These are phyloP conservation scores for Rugonectria rugulosa DNA, from an alignment of 2,329 filamentous ascomycete species.

Conservation along the genomic window DNA sequence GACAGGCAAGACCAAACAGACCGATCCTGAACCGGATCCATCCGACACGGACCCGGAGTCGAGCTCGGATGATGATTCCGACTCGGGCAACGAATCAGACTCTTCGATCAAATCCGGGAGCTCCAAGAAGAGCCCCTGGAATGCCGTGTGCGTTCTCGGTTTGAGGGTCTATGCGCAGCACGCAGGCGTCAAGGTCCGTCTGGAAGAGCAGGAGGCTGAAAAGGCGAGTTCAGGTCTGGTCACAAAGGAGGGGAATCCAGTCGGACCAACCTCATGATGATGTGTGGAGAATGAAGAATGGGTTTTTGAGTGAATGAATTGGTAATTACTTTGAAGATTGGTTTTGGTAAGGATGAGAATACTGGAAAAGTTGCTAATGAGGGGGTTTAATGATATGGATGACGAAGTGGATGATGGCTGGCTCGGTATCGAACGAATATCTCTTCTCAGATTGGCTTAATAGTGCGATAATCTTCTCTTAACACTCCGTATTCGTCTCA, in stretches of 20 bases:
- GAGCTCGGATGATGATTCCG: conserved; percentile 28
- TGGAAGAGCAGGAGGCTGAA: conserved; percentile 43
- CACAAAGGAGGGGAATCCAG: conserved; percentile 20
- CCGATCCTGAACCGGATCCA: conserved; percentile 21
- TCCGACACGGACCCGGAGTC: conserved; percentile 33
- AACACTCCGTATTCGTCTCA: neutral
- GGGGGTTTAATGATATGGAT: neutral
- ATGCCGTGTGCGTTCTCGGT: conserved; percentile 51
- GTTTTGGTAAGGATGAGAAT: neutral
- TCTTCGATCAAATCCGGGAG: conserved; percentile 15
- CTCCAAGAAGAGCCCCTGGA: conserved; percentile 44
- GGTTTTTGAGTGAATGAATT: neutral
- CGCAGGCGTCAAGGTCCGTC: conserved; percentile 42
- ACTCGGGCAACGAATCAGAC: conserved; percentile 38
- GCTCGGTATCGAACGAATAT: neutral
- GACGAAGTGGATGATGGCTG: neutral
- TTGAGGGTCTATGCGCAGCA: conserved; percentile 50
- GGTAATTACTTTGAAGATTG: neutral
- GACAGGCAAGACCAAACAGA: conserved; percentile 2
- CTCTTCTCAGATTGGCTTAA: conserved; percentile 4
- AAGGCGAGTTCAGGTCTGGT: conserved; percentile 34
- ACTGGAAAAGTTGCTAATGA: neutral
- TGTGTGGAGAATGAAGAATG: conserved; percentile 17
- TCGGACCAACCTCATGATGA: conserved; percentile 18
- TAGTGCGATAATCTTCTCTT: neutral